These are phyloP conservation scores for Bertia moriformis DNA, from an alignment of 2,329 filamentous ascomycete genomes.

Conservation along the genomic window DNA sequence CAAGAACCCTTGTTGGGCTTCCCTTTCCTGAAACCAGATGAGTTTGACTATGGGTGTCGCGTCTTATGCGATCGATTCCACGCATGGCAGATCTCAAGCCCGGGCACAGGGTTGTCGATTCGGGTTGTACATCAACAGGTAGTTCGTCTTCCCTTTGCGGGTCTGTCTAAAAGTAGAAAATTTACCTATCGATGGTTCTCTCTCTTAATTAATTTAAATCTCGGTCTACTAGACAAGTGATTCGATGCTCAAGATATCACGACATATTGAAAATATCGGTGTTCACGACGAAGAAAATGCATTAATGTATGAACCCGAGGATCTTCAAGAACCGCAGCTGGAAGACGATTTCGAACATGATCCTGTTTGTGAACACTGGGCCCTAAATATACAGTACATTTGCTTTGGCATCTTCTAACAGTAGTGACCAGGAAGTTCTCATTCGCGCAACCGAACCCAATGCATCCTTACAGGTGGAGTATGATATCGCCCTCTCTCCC, in stretches of 20 bases:
- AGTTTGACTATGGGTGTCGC: conserved; percentile 3
- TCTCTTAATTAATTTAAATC: neutral
- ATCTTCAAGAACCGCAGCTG: neutral
- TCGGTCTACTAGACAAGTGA: neutral
- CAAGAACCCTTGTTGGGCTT: conserved; percentile 1
- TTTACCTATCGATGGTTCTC: neutral
- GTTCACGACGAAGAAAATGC: neutral
- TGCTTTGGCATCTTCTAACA: conserved; percentile 1
- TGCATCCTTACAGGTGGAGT: conserved; percentile 19
- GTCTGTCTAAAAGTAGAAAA: neutral
- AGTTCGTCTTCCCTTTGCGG: neutral
- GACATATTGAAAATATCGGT: neutral
- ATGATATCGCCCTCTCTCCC: conserved; percentile 27
- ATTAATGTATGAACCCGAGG: neutral
- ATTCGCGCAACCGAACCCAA: conserved; percentile 11
- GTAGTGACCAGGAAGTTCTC: conserved; percentile 16
- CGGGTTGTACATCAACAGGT: neutral
- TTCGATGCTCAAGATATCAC: neutral
- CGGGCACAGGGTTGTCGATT: neutral
- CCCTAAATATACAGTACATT: neutral
- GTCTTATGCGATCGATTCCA: conserved; percentile 1
- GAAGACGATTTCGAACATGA: neutral
- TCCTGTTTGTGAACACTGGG: neutral
- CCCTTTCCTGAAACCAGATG: conserved; percentile 3
- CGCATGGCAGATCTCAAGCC: neutral